Evolutionary conservation across 768 basidiomycete genomes (phyloP).

Genomic region (Nevesoporus exiguus): DNA sequence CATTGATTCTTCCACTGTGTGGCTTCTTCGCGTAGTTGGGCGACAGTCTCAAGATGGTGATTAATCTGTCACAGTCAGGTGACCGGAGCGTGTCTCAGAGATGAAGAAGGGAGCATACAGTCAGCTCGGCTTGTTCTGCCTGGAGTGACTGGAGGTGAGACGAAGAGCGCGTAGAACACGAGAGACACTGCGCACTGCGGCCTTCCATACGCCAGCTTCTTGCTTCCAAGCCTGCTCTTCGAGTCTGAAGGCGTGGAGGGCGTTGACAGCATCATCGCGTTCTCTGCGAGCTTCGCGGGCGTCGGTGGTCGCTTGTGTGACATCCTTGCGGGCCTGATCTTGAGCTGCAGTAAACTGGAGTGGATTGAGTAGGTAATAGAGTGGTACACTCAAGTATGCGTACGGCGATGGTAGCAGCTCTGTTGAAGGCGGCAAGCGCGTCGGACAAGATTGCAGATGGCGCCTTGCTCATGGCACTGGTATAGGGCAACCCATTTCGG

Average conservation of each 20-base stretch:
- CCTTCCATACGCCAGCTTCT: conserved; percentile 38
- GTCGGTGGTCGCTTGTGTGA: conserved; percentile 47
- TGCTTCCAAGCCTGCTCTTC: conserved; percentile 51
- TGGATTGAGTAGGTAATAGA: neutral
- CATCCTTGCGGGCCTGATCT: conserved; percentile 50
- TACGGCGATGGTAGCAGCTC: conserved; percentile 41
- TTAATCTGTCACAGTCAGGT: conserved; percentile 40
- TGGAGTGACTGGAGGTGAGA: conserved; percentile 20
- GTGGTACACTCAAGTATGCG: conserved; percentile 9
- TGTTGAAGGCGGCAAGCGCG: conserved; percentile 40
- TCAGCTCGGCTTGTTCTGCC: conserved; percentile 55
- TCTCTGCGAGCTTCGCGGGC: conserved; percentile 46
- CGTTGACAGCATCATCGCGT: conserved; percentile 46
- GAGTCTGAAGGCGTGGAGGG: conserved; percentile 42
- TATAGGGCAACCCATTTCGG: conserved; percentile 21
- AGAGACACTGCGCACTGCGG: conserved; percentile 41
- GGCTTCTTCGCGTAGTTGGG: conserved; percentile 60
- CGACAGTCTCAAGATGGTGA: conserved; percentile 58
- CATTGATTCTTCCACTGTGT: conserved; percentile 72
- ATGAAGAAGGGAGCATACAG: conserved; percentile 36
- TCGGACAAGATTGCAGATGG: conserved; percentile 39
- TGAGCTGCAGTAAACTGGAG: conserved; percentile 53
- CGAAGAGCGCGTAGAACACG: conserved; percentile 9
- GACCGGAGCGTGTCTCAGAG: neutral
- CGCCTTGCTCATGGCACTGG: conserved; percentile 28